These are phyloP conservation scores for Candida nitratophila DNA, from an alignment of 805 yeast species.

Conservation along the genomic window DNA sequence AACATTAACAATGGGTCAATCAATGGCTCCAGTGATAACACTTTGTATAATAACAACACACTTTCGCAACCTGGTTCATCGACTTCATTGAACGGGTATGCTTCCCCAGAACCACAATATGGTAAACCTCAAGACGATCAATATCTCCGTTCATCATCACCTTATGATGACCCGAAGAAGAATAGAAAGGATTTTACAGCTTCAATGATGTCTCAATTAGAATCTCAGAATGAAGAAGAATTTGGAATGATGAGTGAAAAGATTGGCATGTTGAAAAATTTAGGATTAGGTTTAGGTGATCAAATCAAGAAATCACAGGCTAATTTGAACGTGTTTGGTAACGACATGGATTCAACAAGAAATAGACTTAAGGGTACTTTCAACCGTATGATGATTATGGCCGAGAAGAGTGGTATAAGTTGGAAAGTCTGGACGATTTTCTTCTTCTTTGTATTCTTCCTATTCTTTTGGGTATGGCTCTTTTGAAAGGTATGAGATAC, in stretches of 20 bases:
- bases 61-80: background rate
- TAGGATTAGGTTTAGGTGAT: conserved; percentile 54
- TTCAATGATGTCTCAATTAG: conserved; percentile 49
- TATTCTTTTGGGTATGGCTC: conserved; percentile 37
- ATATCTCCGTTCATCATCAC: conserved; percentile 31
- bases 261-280: conserved; percentile 45
- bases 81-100: background rate
- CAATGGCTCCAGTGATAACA: background rate
- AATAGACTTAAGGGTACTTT: conserved; percentile 44
- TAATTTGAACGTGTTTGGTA: conserved; percentile 17
- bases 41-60: background rate
- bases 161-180: conserved; percentile 28
- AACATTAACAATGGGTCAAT: background rate
- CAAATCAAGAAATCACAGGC: conserved; percentile 39
- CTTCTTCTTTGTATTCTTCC: conserved; percentile 34
- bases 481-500: conserved; percentile 7
- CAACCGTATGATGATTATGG: conserved; percentile 55
- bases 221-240: conserved; percentile 60
- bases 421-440: conserved; percentile 54
- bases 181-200: conserved; percentile 38
- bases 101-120: background rate
- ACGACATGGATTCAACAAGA: conserved; percentile 27
- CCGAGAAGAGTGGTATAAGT: conserved; percentile 55
- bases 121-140: background rate
- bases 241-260: conserved; percentile 46